Evolutionary conservation across 345 rosid genomes (phyloP), one percentile per base, ranked within the genome.

Genomic region (Pugionium cornutum): DNA sequence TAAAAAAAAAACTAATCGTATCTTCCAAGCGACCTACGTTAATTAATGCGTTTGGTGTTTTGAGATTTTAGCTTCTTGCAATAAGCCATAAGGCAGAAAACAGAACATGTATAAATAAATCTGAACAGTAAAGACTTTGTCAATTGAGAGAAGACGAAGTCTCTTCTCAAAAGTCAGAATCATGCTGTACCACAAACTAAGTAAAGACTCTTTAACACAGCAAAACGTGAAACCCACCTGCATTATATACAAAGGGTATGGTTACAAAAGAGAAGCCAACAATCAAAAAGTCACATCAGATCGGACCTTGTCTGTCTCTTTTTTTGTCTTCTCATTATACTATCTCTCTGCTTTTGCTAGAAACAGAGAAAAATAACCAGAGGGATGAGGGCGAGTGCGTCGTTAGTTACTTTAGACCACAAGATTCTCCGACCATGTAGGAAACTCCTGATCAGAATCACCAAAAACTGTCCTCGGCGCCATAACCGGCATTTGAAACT

Each of bases 151-250:
- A 42, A 57, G 60, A 64, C 52, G 18, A 56, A 64, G 65, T 56
- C 65, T 1, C 31, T 28, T 55, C 2, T 48, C 32, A 26, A 48
- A n/a, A 3, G 58, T 4, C 5, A 34, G 53, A 58, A 51, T 72
- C 67, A 65, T 72, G 76, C 66, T 72, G 36, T 65, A 10, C 77
- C 77, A 73, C 72, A 67, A 73, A 73, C 72, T 53, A 66, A 67
- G 4, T 53, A 4, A 51, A 65, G 56, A 55, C 52, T 63, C 44
- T 33, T 35, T 31, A 59, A 41, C 34, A 51, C 51, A 53, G 26
- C 34, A 54, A 61, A 52, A 74, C 77, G 77, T 74, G 77, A 67
- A 32, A 61, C 68, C 77, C 77, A 74, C 77, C 39, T 39, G 58
- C 5, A 48, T 18, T 18, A 26, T 32, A 27, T 67, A 60, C 67